These are phyloP conservation scores for Berberis vulgaris DNA, from an alignment of 164 flowering plant species.

Conservation along the genomic window DNA sequence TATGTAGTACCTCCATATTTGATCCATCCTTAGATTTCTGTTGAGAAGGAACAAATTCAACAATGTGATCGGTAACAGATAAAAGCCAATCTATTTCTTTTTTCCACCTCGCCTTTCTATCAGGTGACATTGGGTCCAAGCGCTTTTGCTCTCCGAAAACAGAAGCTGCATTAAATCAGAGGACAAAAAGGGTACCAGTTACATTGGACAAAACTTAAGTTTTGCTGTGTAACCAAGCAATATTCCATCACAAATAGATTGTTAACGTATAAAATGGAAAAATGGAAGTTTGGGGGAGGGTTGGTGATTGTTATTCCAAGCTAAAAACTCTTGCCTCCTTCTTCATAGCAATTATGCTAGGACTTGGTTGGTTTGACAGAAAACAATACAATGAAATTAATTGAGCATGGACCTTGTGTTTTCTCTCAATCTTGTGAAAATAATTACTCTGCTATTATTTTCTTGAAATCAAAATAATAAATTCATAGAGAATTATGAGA, in stretches of 20 bases:
- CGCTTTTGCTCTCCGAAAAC: constrained; percentile 69
- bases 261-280: not conserved
- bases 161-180: constrained; percentile 48
- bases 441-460: no score
- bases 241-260: not conserved
- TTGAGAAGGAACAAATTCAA: constrained; percentile 76
- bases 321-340: no score
- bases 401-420: no score
- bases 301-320: no score
- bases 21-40: constrained; percentile 67
- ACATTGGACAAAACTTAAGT: not conserved
- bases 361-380: no score
- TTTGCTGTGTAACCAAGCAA: no score
- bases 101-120: constrained; percentile 69
- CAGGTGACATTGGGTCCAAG: constrained; percentile 75
- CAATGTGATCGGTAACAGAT: constrained; percentile 89
- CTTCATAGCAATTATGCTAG: no score
- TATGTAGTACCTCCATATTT: constrained; percentile 48
- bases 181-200: not conserved
- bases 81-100: constrained; percentile 87
- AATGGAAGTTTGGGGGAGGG: no score
- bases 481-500: no score
- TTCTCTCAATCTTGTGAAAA: no score
- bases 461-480: no score
- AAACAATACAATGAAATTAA: no score